Percentiles rank a stretch among this genome's conserved stretches.
Evolutionary conservation across 2,329 filamentous ascomycete species (phyloP).

Genomic region (Aspergillus tamarii): DNA sequence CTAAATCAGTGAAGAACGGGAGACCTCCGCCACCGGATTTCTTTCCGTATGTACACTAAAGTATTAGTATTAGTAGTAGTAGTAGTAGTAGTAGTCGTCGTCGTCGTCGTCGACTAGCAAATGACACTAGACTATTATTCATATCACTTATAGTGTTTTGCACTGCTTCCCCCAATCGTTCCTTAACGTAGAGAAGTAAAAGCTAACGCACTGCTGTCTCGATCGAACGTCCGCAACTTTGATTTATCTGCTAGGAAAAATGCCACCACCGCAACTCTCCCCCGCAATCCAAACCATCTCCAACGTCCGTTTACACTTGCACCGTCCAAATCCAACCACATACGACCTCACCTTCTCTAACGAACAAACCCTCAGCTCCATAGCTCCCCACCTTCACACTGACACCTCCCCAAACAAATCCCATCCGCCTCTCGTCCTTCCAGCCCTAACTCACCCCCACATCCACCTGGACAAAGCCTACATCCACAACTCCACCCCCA

Average conservation of each 20-base stretch:
- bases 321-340: conserved; percentile 12
- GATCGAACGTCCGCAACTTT: too few relatives aligned
- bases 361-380: not conserved
- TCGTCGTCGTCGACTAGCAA: too few relatives aligned
- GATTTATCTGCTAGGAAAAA: not conserved
- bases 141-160: too few relatives aligned
- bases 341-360: conserved; percentile 39
- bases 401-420: not conserved
- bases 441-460: conserved; percentile 71
- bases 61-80: too few relatives aligned
- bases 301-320: conserved; percentile 33
- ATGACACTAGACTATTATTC: too few relatives aligned
- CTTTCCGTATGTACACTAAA: not conserved
- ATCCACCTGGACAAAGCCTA: conserved; percentile 67
- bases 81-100: too few relatives aligned
- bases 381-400: not conserved
- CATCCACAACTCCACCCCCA: conserved; percentile 50
- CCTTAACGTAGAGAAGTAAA: too few relatives aligned
- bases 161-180: too few relatives aligned
- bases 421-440: conserved; percentile 44
- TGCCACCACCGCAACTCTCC: conserved; percentile 20
- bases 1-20: not conserved
- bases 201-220: too few relatives aligned
- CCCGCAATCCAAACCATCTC: conserved; percentile 32
- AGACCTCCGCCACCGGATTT: not conserved